phyloP scores from a whole-genome alignment of 495 filamentous ascomycete species.

The Lindgomyces ingoldianus region DNA sequence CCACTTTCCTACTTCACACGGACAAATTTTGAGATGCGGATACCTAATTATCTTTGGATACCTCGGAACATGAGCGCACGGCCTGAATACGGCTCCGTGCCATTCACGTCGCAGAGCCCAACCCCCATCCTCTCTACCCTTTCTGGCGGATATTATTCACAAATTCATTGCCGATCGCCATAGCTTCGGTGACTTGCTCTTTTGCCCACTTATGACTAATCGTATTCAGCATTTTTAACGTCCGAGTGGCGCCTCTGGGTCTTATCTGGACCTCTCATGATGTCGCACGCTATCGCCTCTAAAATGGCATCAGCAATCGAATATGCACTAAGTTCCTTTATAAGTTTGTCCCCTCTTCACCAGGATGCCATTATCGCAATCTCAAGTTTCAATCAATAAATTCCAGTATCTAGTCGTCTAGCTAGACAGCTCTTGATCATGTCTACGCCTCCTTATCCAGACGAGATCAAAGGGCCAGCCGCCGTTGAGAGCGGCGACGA shows the following conservation, averaged over 20 bases:
- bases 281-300: neutral
- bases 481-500: neutral
- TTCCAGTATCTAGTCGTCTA: neutral
- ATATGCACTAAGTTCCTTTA: neutral
- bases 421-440: neutral
- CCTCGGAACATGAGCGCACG: no score
- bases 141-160: no score
- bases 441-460: neutral
- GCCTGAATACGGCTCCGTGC: no score
- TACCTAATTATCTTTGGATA: no score
- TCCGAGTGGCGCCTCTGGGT: neutral
- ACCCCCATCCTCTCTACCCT: no score
- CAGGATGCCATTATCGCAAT: neutral
- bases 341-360: neutral
- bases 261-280: no score
- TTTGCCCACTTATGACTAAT: neutral
- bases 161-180: no score
- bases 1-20: no score
- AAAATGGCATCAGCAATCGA: neutral
- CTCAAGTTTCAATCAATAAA: neutral
- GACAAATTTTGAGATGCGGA: no score
- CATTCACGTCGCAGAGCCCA: no score
- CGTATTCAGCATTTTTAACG: neutral
- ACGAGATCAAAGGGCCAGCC: neutral
- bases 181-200: no score